Evolutionary conservation across 257 asterid species (phyloP), one percentile per base, ranked within the genome.

Genomic region (Forsythia viridissima): DNA sequence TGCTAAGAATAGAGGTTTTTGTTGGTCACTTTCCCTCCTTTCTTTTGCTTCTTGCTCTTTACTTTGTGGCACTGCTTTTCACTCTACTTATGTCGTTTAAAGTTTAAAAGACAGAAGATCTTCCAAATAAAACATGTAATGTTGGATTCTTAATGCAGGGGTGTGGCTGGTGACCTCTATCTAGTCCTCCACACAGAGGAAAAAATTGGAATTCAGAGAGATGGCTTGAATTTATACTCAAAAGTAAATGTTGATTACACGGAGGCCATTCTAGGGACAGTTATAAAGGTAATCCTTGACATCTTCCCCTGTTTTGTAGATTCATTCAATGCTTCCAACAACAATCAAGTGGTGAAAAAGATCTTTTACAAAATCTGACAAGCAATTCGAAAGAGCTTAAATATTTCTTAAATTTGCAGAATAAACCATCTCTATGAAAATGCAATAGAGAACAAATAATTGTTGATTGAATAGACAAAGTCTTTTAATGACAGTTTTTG

Each of bases 221-320:
- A 96, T 72, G 98, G 98, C 65, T 83, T 93, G 79, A 82, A 93
- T 82, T 85, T 96, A 72, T 92, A 87, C 91, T 96, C 99, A 79
- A 86, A 89, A 82, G 85, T 96, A 36, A 88, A 83, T 3, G 81
- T 93, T 79, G 97, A 93, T 84, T 96, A 82, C 76, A 91, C 99
- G 36, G 96, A 91, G 86, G 99, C 97, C 85, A 91, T 96, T 83
- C 84, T 96, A 71, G 99, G 99, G 87, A 85, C 92, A 21, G 83
- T 84, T 81, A 85, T 86, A 81, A 88, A 92, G 98, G 98, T 96
- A 73, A 37, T 57, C 55, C 52, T 78, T 66, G 18, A 30, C 70
- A 24, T 63, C 3, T 63, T 63, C 18, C 39, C 39, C 70, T n/a
- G 10, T 24, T 63, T 30, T 63, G 37, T 13, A 63, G 38, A 63